phyloP scores from a whole-genome alignment of 2,329 filamentous ascomycete species.

The Thelonectria rubi region DNA sequence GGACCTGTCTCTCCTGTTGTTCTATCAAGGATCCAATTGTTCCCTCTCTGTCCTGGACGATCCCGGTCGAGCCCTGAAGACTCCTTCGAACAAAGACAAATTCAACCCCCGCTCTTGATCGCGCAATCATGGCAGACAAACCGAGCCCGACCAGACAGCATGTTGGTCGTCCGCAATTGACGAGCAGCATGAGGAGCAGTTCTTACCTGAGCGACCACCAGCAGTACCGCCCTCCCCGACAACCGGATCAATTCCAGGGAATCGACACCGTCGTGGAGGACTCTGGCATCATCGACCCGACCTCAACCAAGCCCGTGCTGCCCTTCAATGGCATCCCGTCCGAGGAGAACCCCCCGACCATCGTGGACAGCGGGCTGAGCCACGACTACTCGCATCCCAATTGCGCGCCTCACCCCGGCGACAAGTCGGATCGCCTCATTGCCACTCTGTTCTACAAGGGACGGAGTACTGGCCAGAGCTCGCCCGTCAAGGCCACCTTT shows the following conservation, averaged over 20 bases:
- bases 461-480: conserved; percentile 41
- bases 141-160: conserved; percentile 44
- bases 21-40: conserved; percentile 3
- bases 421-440: conserved; percentile 61
- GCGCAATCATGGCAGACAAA: conserved; percentile 44
- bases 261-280: conserved; percentile 73
- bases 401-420: conserved; percentile 63
- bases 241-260: conserved; percentile 63
- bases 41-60: conserved; percentile 3
- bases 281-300: conserved; percentile 49
- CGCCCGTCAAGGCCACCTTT: conserved; percentile 42
- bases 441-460: conserved; percentile 72
- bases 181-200: conserved; percentile 64
- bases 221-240: conserved; percentile 66
- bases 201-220: conserved; percentile 71
- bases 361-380: conserved; percentile 69
- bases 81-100: conserved; percentile 26
- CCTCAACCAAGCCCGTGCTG: conserved; percentile 53
- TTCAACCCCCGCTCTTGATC: conserved; percentile 21
- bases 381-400: conserved; percentile 71
- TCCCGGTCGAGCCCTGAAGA: not conserved
- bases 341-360: conserved; percentile 64
- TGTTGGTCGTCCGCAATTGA: conserved; percentile 58
- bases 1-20: conserved; percentile 4
- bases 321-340: conserved; percentile 70